phyloP scores from a whole-genome alignment of 2,329 filamentous ascomycete species.

The Colletotrichum sp. region DNA sequence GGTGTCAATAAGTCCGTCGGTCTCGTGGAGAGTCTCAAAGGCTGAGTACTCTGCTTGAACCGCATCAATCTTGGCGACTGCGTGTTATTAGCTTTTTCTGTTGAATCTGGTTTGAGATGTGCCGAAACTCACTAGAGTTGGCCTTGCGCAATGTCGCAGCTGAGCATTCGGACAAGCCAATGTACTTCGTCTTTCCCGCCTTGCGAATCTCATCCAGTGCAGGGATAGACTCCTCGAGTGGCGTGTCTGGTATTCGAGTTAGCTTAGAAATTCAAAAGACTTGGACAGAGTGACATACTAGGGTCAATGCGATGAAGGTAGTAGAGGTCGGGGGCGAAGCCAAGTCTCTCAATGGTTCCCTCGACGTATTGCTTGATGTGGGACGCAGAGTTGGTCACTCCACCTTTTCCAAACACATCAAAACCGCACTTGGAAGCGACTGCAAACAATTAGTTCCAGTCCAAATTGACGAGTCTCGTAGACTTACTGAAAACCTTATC shows the following conservation, averaged over 20 bases:
- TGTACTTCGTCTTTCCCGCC: slow-evolving; percentile 52
- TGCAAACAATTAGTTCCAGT: slow-evolving; percentile 17
- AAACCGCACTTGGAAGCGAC: slow-evolving; percentile 56
- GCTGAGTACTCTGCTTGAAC: slow-evolving; percentile 50
- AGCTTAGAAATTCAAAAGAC: neutral
- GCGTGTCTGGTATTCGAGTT: slow-evolving; percentile 34
- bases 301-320: slow-evolving; percentile 50
- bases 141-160: slow-evolving; percentile 48
- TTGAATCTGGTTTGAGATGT: neutral
- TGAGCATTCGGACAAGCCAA: slow-evolving; percentile 52
- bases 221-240: slow-evolving; percentile 50
- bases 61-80: slow-evolving; percentile 51
- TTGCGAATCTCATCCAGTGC: slow-evolving; percentile 50
- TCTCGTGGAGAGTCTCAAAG: slow-evolving; percentile 26
- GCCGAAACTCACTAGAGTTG: slow-evolving; percentile 39
- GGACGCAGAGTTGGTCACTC: slow-evolving; percentile 46
- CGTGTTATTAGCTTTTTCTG: neutral
- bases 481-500: slow-evolving; percentile 52
- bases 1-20: slow-evolving; percentile 41
- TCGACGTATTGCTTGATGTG: slow-evolving; percentile 55
- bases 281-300: slow-evolving; percentile 30
- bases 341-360: slow-evolving; percentile 51
- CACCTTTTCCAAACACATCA: slow-evolving; percentile 32
- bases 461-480: too few relatives aligned
- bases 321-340: slow-evolving; percentile 50